Base-by-base conservation (phyloP, 345 rosid genomes). In the Brassica nigra region DNA sequence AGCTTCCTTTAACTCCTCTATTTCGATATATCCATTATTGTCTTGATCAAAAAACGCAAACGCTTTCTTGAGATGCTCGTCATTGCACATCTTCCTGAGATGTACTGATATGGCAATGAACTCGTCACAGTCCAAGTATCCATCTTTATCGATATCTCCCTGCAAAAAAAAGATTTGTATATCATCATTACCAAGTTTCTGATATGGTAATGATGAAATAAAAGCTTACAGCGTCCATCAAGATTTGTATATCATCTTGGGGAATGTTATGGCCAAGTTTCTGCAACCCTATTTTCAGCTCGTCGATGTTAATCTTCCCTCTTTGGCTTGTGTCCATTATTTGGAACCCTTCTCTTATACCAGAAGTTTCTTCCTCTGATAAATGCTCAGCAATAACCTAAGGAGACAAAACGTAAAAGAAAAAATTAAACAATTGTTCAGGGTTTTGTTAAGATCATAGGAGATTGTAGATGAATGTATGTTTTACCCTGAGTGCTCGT, bases 1-100 rank as follows among this genome's bases (percentile, higher is more conserved):
- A 54, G 61, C 61, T 16, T 54, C 61, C 27, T 10, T 54, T 6
- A 54, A 54, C 61, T 54, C 61, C 61, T 54, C 61, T 16, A 54
- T 54, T 54, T 54, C 61, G 27, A 54, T 54, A 54, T 54, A 54
- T 16, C 61, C 61, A 27, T 54, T 54, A 16, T 54, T 54, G 23
- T 54, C 61, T 54, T 54, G 61, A 54, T 54, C 61, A 54, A 54
- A 54, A 27, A 54, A 54, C 10, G 61, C 61, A 54, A 54, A 54
- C 27, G 61, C 61, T 54, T 54, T 54, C 61, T 54, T 54, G 61
- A 54, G 61, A 54, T 54, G 61, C 61, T 54, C 61, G 27, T 54
- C 61, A 54, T 54, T 54, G 61, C 61, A 9, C 61, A 54, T 54
- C 7, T 54, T 54, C 10, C 61, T 54, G 4, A 54, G 61, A 54